phyloP scores from a whole-genome alignment of 2,329 filamentous ascomycete species.

The Penicillium sp. region DNA sequence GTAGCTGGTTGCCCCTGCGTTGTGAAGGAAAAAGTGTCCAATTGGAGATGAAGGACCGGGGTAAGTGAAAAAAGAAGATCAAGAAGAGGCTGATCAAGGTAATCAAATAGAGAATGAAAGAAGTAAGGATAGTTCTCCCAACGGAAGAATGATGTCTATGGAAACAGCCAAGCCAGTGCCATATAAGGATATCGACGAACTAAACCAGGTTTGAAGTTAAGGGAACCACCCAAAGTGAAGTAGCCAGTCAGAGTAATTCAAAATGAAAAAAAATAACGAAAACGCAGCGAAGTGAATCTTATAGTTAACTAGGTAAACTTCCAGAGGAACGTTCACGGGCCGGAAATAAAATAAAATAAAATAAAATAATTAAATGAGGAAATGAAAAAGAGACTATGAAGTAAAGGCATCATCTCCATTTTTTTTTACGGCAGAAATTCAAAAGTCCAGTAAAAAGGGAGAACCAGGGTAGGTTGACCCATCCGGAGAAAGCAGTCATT shows the following conservation, averaged over 20 bases:
- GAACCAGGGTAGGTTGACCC: slow-evolving; percentile 32
- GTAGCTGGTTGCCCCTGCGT: not conserved
- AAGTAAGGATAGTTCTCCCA: slow-evolving; percentile 7
- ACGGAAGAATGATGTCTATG: slow-evolving; percentile 26
- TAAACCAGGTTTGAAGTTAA: slow-evolving; percentile 14
- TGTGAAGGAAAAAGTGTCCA: not conserved
- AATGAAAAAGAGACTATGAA: slow-evolving; percentile 29
- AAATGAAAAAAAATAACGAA: slow-evolving; percentile 7
- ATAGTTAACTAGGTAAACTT: slow-evolving; percentile 4
- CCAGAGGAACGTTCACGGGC: slow-evolving; percentile 9
- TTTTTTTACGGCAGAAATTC: slow-evolving; percentile 27
- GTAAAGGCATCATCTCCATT: slow-evolving; percentile 38
- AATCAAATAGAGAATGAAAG: not conserved
- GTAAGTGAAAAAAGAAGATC: not conserved
- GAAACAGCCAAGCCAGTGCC: slow-evolving; percentile 22
- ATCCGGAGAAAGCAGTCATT: slow-evolving; percentile 33
- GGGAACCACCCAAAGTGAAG: slow-evolving; percentile 7
- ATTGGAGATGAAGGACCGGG: not conserved
- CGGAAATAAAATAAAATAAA: slow-evolving; percentile 11
- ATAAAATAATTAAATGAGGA: slow-evolving; percentile 16
- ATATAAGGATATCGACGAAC: slow-evolving; percentile 19
- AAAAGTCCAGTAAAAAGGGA: slow-evolving; percentile 23
- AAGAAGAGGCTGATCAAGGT: not conserved
- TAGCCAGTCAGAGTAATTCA: slow-evolving; percentile 8
- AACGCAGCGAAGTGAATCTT: not conserved